phyloP scores from a whole-genome alignment of 805 yeast genomes.

The Saccharomycopsis schoenii region DNA sequence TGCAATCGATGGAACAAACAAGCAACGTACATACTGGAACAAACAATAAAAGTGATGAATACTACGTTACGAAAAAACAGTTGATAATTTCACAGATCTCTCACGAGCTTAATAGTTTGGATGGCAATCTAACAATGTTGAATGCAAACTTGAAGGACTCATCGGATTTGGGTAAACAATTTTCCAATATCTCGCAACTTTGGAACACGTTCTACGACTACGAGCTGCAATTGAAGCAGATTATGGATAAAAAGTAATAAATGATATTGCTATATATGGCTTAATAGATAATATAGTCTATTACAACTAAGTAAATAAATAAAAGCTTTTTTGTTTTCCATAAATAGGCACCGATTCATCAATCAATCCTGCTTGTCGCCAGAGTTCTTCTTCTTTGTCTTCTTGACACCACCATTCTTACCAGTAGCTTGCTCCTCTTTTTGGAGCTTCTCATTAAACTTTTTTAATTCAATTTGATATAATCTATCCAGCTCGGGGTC shows the following conservation, averaged over 20 bases:
- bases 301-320: no score
- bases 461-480: constrained; percentile 5
- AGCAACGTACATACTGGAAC: not conserved
- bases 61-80: not conserved
- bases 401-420: constrained; percentile 14
- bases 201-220: constrained; percentile 17
- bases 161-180: constrained; percentile 13
- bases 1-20: not conserved
- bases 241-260: not conserved
- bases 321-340: no score
- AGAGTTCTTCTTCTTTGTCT: not conserved
- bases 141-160: constrained; percentile 36
- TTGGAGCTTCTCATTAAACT: constrained; percentile 8
- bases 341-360: no score
- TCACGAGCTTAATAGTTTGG: not conserved
- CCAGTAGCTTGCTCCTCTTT: constrained; percentile 13
- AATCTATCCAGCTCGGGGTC: constrained; percentile 1
- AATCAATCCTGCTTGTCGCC: not conserved
- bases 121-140: constrained; percentile 58
- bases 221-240: constrained; percentile 6
- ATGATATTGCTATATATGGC: no score
- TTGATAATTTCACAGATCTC: not conserved
- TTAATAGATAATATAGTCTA: no score
- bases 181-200: constrained; percentile 12
- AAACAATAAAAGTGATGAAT: not conserved